A percentile compares a stretch with the other conserved stretches of the same genome.
Evolutionary conservation across 176 grass and related monocot species (phyloP).

Genomic region (Musa itinerans): DNA sequence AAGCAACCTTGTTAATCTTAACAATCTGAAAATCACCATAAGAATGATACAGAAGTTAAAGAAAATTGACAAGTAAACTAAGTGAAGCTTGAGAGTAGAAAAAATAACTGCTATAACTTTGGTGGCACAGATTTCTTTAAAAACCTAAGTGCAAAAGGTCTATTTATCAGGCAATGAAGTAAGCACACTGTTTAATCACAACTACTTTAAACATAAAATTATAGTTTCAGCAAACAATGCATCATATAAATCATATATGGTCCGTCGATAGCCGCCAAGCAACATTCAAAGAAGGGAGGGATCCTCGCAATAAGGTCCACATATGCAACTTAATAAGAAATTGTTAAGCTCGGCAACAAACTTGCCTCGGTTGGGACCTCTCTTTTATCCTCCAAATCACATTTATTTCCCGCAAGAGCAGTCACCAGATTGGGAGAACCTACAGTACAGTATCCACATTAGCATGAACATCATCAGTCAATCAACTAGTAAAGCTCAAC

Average conservation of each 20-base stretch:
- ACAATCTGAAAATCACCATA: not conserved
- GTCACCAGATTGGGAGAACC: slow-evolving; percentile 20
- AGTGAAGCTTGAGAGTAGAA: not conserved
- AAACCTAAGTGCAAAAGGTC: no score
- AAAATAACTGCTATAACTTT: not conserved
- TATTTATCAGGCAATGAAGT: no score
- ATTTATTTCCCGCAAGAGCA: slow-evolving; percentile 18
- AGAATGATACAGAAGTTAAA: not conserved
- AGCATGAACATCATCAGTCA: not conserved
- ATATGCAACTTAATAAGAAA: not conserved
- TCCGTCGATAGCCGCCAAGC: not conserved
- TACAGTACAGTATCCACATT: not conserved
- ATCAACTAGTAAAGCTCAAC: not conserved
- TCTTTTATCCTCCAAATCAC: slow-evolving; percentile 24
- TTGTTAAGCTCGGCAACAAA: not conserved
- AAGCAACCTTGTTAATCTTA: not conserved
- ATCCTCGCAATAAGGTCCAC: not conserved
- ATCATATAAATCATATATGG: not conserved
- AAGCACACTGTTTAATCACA: not conserved
- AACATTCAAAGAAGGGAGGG: not conserved
- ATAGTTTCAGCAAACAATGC: not conserved
- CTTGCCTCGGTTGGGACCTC: slow-evolving; percentile 16
- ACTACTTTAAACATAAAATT: not conserved
- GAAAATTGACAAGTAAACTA: not conserved
- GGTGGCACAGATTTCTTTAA: no score